These are phyloP conservation scores for Echria macrotheca DNA, from an alignment of 495 filamentous ascomycete genomes.

Conservation along the genomic window DNA sequence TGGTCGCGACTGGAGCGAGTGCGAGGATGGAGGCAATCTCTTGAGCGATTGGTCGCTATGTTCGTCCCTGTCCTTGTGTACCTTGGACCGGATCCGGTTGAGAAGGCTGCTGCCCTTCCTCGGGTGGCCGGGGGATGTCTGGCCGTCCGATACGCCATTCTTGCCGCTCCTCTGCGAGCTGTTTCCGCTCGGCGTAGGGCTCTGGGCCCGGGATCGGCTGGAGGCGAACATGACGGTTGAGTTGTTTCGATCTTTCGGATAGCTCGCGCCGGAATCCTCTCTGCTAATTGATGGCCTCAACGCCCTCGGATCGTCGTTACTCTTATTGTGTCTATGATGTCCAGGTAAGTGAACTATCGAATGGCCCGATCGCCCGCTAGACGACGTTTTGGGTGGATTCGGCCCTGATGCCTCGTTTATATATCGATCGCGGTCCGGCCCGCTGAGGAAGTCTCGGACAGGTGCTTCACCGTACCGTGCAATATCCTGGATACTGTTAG, in stretches of 20 bases:
- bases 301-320: conserved; percentile 65
- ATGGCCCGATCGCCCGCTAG: conserved; percentile 47
- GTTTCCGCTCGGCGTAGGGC: conserved; percentile 67
- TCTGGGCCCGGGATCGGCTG: conserved; percentile 59
- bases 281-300: conserved; percentile 59
- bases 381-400: conserved; percentile 45
- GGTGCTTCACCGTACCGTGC: conserved; percentile 77
- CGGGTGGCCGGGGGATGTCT: conserved; percentile 53
- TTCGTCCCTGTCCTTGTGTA: conserved; percentile 54
- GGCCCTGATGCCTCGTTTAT: conserved; percentile 38
- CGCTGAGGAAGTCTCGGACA: conserved; percentile 65
- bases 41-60: conserved; percentile 38
- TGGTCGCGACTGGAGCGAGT: conserved; percentile 45
- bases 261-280: conserved; percentile 59
- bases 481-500: conserved; percentile 58
- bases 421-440: conserved; percentile 63
- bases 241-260: conserved; percentile 42
- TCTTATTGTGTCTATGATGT: conserved; percentile 68
- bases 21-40: conserved; percentile 51
- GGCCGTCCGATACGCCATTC: conserved; percentile 42
- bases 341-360: conserved; percentile 53
- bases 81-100: conserved; percentile 53
- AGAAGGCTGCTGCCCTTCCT: conserved; percentile 61
- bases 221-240: conserved; percentile 36
- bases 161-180: conserved; percentile 48